Conservation (phyloP, 768 basidiomycete genomes). For the Naganishia friedmannii region DNA sequence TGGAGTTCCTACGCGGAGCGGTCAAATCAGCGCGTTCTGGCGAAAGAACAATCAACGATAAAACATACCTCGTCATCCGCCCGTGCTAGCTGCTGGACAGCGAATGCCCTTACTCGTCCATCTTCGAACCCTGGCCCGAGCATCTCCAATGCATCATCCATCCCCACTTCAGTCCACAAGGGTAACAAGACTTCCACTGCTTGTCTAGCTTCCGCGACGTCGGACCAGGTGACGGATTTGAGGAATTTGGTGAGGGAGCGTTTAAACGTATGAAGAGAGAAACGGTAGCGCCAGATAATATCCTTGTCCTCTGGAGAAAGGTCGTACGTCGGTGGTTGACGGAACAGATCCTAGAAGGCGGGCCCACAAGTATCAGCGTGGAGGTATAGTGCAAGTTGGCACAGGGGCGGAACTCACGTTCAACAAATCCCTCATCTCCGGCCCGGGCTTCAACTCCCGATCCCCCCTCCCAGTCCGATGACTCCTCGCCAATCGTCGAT, state of each 20-base stretch:
- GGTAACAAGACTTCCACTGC: slow-evolving; percentile 93
- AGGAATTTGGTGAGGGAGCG: slow-evolving; percentile 95
- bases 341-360: slow-evolving; percentile 69
- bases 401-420: slow-evolving; percentile 60
- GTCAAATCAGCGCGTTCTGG: slow-evolving; percentile 17
- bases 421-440: slow-evolving; percentile 88
- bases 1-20: slow-evolving; percentile 68
- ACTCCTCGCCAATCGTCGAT: slow-evolving; percentile 86
- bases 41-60: not conserved
- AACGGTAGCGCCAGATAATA: slow-evolving; percentile 97
- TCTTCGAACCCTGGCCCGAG: slow-evolving; percentile 76
- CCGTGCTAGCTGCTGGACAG: slow-evolving; percentile 80
- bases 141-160: slow-evolving; percentile 91
- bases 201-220: slow-evolving; percentile 92
- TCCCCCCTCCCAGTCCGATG: slow-evolving; percentile 93
- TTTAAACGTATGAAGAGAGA: slow-evolving; percentile 83
- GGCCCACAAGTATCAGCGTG: no score
- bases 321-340: slow-evolving; percentile 81
- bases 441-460: slow-evolving; percentile 92
- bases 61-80: slow-evolving; percentile 86
- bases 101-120: slow-evolving; percentile 79
- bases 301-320: slow-evolving; percentile 91
- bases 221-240: slow-evolving; percentile 95
- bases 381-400: not conserved
- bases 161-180: slow-evolving; percentile 95